Evolutionary conservation across 176 grass and related monocot genomes (phyloP).

Genomic region (Areca catechu): DNA sequence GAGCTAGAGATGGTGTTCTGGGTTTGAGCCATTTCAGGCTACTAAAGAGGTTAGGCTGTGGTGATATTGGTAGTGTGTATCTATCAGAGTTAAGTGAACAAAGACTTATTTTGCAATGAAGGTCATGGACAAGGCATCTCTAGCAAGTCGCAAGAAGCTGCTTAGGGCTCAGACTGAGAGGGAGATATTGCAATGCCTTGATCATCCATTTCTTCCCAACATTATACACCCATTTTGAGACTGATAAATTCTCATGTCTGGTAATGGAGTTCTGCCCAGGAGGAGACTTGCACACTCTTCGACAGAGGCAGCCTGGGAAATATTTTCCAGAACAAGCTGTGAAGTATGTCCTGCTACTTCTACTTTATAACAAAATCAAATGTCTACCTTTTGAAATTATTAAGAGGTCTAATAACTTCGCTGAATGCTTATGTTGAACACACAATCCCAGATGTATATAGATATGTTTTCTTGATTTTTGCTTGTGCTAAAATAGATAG

Average conservation of each 20-base stretch:
- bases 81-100: slow-evolving; percentile 43
- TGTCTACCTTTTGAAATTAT: too few relatives aligned
- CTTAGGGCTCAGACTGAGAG: slow-evolving; percentile 55
- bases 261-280: slow-evolving; percentile 66
- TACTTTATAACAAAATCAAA: too few relatives aligned
- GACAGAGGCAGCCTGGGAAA: slow-evolving; percentile 53
- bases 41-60: slow-evolving; percentile 43
- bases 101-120: slow-evolving; percentile 48
- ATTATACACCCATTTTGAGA: slow-evolving; percentile 53
- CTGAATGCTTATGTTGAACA: too few relatives aligned
- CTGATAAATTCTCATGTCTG: slow-evolving; percentile 54
- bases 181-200: slow-evolving; percentile 51
- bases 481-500: too few relatives aligned
- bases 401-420: too few relatives aligned
- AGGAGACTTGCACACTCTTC: slow-evolving; percentile 49
- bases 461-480: too few relatives aligned
- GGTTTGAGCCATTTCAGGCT: slow-evolving; percentile 46
- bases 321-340: slow-evolving; percentile 54
- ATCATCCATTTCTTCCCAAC: slow-evolving; percentile 63
- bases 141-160: slow-evolving; percentile 53
- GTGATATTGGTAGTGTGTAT: slow-evolving; percentile 51
- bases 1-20: slow-evolving; percentile 31
- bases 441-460: too few relatives aligned
- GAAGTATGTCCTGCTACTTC: slow-evolving; percentile 30
- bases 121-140: slow-evolving; percentile 51